Evolutionary conservation across 192 early-diverging fungal genomes (phyloP), one percentile per base, ranked within the genome.

Genomic region (Neocallimastix lanati): DNA sequence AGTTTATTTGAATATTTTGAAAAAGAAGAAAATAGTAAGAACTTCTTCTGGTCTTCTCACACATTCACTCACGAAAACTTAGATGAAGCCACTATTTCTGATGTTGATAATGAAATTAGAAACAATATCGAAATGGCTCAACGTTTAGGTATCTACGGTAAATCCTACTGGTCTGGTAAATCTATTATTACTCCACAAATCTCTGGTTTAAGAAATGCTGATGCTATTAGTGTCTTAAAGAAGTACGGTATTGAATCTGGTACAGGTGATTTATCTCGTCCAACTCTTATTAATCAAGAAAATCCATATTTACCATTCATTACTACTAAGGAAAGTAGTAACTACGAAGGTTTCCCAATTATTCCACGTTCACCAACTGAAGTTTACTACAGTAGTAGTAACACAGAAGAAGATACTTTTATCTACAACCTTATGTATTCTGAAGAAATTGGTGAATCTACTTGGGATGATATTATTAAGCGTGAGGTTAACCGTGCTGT

Each of bases 131-230:
- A 67, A 67, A n/a, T 67, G 0, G 50, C 50, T 67, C 25, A 67
- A 11, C 50, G 16, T n/a, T 67, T 67, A 67, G 18, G 18, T 67
- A 11, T 67, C 1, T 67, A 67, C 11, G 50, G 12, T 9, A 67
- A 67, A 77, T 2, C 58, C 4, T 77, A n/a, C 16, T 79, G n/a
- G 27, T 79, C 79, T 7, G 28, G 50, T 13, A 79, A 79, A 13
- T 29, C 79, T 77, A 79, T 36, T 40, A 28, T 79, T 29, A 79
- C 79, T 36, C 79, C 79, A 29, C 79, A 79, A 36, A 79, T 79
- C 28, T 79, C 79, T 28, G 79, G 79, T 36, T 29, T 38, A 77
- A 76, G 40, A 40, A 79, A 79, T 36, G 79, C 13, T 13, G 79
- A 79, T n/a, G 79, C 77, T 29, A 28, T 79, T 7, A 29, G 77